Evolutionary conservation across 1,284 basidiomycete genomes (phyloP).

Genomic region (Exobasidium rhododendri): DNA sequence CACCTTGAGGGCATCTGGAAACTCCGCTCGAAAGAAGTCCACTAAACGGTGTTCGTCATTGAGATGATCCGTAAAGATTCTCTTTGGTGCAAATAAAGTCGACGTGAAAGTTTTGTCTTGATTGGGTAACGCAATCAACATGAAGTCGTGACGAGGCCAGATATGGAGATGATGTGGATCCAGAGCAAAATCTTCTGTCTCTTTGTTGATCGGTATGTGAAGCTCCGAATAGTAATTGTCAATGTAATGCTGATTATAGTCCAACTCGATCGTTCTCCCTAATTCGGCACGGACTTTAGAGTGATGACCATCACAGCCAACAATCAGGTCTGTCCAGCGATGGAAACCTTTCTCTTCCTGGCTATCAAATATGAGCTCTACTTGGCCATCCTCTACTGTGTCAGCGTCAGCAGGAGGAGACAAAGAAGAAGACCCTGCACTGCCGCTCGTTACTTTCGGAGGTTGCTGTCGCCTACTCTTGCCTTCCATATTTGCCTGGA

Average conservation of each 20-base stretch:
- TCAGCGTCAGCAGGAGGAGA: conserved; percentile 4
- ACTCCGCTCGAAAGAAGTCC: conserved; percentile 76
- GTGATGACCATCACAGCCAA: conserved; percentile 39
- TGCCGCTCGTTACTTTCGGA: conserved; percentile 62
- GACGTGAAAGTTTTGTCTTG: conserved; percentile 59
- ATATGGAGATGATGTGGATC: conserved; percentile 96
- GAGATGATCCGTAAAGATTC: conserved; percentile 64
- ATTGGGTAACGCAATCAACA: conserved; percentile 93
- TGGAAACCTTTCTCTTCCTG: conserved; percentile 18
- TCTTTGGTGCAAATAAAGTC: conserved; percentile 85
- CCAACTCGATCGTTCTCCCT: conserved; percentile 60
- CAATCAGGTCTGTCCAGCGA: conserved; percentile 27
- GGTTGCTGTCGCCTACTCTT: conserved; percentile 55
- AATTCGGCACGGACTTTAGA: conserved; percentile 58
- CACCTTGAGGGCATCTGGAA: conserved; percentile 77
- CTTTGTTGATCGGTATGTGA: conserved; percentile 71
- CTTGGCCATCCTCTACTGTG: conserved; percentile 1
- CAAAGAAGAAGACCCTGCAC: not conserved
- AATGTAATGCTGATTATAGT: conserved; percentile 91
- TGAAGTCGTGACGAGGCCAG: conserved; percentile 96
- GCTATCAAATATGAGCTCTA: conserved; percentile 13
- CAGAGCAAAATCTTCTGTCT: conserved; percentile 65
- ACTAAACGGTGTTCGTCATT: conserved; percentile 59
- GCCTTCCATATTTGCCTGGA: conserved; percentile 31
- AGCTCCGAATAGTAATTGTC: conserved; percentile 94